Conservation (phyloP, 768 basidiomycete species). For the Leccinellum luteum region DNA sequence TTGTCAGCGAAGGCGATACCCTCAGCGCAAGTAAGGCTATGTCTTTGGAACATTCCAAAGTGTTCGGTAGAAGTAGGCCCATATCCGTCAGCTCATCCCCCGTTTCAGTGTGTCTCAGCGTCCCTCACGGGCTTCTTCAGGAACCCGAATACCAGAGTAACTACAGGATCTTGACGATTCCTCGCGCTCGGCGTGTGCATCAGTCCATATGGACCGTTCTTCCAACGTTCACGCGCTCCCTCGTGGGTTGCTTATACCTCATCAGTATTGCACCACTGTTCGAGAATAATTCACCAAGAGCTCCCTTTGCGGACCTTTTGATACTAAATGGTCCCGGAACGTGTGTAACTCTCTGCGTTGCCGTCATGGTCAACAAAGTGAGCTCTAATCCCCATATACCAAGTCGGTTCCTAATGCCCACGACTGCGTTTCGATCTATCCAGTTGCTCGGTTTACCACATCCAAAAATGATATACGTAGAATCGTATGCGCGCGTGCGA, state of each 20-base stretch:
- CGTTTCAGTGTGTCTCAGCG: neutral
- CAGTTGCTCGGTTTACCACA: constrained; percentile 75
- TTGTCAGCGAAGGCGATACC: constrained; percentile 76
- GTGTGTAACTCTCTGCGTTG: constrained; percentile 73
- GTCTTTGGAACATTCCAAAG: constrained; percentile 51
- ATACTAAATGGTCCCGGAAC: constrained; percentile 96
- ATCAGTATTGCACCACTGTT: constrained; percentile 54
- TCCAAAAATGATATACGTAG: constrained; percentile 81
- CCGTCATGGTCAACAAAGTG: constrained; percentile 72
- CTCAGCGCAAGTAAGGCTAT: constrained; percentile 73
- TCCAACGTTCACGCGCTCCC: constrained; percentile 59
- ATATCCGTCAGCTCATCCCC: constrained; percentile 16
- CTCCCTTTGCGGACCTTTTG: constrained; percentile 66
- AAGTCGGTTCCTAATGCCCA: neutral
- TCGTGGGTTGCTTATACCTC: constrained; percentile 59
- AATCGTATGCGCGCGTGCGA: constrained; percentile 88
- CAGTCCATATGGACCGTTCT: constrained; percentile 73
- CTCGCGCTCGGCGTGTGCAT: constrained; percentile 85
- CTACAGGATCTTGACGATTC: constrained; percentile 65
- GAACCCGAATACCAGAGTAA: neutral
- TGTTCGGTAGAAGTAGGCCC: neutral
- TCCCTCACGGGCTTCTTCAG: constrained; percentile 14
- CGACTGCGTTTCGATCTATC: constrained; percentile 32
- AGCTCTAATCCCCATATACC: constrained; percentile 24
- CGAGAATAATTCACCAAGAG: constrained; percentile 11